phyloP scores from a whole-genome alignment of 169 alveolate species.

The Cryptosporidium sp. region DNA sequence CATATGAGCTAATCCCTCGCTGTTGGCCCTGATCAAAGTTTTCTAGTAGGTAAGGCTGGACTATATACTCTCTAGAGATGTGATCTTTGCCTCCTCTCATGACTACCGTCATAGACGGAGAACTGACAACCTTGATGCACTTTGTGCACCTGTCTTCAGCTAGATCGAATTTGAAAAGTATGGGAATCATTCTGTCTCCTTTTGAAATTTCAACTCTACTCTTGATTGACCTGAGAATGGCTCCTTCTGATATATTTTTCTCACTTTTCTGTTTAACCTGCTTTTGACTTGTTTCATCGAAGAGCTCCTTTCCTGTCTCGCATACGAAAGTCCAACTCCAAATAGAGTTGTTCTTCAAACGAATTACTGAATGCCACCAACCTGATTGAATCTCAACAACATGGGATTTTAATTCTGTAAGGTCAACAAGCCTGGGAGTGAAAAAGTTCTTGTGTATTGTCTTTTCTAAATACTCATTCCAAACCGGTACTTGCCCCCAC shows the following conservation, averaged over 20 bases:
- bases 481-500: slow-evolving; percentile 72
- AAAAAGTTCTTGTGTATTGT: slow-evolving; percentile 21
- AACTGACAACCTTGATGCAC: slow-evolving; percentile 44
- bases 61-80: slow-evolving; percentile 21
- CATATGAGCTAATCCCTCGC: not conserved
- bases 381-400: slow-evolving; percentile 67
- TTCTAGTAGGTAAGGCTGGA: slow-evolving; percentile 45
- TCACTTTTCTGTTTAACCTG: not conserved
- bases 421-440: slow-evolving; percentile 27
- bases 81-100: slow-evolving; percentile 55
- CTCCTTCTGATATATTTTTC: not conserved
- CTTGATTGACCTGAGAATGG: slow-evolving; percentile 1
- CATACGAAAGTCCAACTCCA: slow-evolving; percentile 62
- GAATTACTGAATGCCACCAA: slow-evolving; percentile 73
- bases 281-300: not conserved
- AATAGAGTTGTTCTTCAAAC: slow-evolving; percentile 35
- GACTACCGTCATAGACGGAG: slow-evolving; percentile 68
- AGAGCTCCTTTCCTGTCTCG: slow-evolving; percentile 5
- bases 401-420: slow-evolving; percentile 9
- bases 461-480: slow-evolving; percentile 44
- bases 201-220: slow-evolving; percentile 19
- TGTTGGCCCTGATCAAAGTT: not conserved
- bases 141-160: slow-evolving; percentile 72
- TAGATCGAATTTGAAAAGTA: slow-evolving; percentile 45
- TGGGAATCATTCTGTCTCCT: slow-evolving; percentile 13